Conservation (phyloP, 2,329 filamentous ascomycete genomes). For the Exophiala alcalophila region DNA sequence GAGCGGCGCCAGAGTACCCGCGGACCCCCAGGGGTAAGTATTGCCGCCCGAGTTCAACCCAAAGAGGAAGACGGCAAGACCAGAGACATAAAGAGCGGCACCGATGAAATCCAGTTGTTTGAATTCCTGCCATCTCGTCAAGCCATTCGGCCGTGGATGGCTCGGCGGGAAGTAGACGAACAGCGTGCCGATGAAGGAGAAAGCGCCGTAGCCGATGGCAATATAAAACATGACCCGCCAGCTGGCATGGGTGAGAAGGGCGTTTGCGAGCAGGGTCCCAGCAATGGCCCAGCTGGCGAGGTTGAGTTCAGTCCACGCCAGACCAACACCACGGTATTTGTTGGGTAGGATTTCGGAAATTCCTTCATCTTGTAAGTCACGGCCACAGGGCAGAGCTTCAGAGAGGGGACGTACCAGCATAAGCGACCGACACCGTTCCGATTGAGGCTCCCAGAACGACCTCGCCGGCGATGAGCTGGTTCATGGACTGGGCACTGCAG, state of each 20-base stretch:
- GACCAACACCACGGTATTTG: constrained; percentile 21
- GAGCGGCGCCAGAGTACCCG: constrained; percentile 41
- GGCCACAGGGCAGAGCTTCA: not conserved
- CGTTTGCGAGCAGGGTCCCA: constrained; percentile 21
- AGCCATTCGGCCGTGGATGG: constrained; percentile 43
- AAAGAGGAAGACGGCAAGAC: constrained; percentile 52
- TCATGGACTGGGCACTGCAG: constrained; percentile 21
- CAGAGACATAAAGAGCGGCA: constrained; percentile 49
- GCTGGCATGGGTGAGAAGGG: constrained; percentile 44
- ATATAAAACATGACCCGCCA: constrained; percentile 55
- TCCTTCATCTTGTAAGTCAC: constrained; percentile 7
- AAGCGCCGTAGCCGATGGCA: constrained; percentile 52
- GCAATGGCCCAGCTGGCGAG: constrained; percentile 24
- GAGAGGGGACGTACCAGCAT: constrained; percentile 15
- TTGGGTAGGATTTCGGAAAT: constrained; percentile 25
- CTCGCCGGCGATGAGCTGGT: constrained; percentile 23
- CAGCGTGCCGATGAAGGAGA: constrained; percentile 50
- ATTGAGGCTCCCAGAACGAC: constrained; percentile 24
- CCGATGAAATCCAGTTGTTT: constrained; percentile 52
- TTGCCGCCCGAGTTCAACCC: constrained; percentile 35
- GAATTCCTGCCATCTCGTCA: constrained; percentile 44
- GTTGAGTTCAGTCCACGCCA: constrained; percentile 24
- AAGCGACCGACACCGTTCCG: constrained; percentile 20
- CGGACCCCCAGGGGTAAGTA: constrained; percentile 39
- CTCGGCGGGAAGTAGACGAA: constrained; percentile 51